phyloP scores from a whole-genome alignment of 2,329 filamentous ascomycete species.

The Sporothrix mexicana region DNA sequence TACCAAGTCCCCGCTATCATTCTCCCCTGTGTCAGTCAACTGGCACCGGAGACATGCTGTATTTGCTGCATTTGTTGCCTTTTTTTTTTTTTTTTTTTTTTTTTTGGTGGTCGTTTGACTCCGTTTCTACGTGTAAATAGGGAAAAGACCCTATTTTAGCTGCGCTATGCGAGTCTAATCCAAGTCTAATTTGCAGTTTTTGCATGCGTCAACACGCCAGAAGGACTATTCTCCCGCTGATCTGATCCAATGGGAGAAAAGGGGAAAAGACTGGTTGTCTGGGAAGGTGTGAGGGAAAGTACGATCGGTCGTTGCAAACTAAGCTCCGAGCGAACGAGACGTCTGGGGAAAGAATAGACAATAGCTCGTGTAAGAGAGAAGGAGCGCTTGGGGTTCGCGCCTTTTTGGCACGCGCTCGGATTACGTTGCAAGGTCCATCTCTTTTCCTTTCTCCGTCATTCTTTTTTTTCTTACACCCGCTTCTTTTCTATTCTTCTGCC shows the following conservation, averaged over 20 bases:
- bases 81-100: not conserved
- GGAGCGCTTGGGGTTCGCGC: slow-evolving; percentile 11
- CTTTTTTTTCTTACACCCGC: not conserved
- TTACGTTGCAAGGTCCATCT: not conserved
- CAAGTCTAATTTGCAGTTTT: slow-evolving; percentile 4
- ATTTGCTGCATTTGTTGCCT: no score
- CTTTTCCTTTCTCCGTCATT: not conserved
- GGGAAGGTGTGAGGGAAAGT: not conserved
- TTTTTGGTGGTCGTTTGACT: not conserved
- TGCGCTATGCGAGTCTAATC: slow-evolving; percentile 1
- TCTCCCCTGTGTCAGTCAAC: no score
- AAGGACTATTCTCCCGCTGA: not conserved
- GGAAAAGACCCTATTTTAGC: not conserved
- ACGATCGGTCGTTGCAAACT: slow-evolving; percentile 14
- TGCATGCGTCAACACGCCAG: not conserved
- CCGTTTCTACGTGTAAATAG: not conserved
- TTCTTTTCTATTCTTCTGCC: not conserved
- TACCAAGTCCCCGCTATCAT: not conserved
- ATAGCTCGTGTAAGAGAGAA: not conserved
- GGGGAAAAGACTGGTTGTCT: not conserved
- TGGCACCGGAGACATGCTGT: no score
- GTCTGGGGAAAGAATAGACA: not conserved
- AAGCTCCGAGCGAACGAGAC: slow-evolving; percentile 8
- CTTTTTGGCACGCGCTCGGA: not conserved
- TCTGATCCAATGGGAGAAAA: not conserved